Base-by-base conservation (phyloP, 2,329 filamentous ascomycete species). In the Curvularia eragrostidis region DNA sequence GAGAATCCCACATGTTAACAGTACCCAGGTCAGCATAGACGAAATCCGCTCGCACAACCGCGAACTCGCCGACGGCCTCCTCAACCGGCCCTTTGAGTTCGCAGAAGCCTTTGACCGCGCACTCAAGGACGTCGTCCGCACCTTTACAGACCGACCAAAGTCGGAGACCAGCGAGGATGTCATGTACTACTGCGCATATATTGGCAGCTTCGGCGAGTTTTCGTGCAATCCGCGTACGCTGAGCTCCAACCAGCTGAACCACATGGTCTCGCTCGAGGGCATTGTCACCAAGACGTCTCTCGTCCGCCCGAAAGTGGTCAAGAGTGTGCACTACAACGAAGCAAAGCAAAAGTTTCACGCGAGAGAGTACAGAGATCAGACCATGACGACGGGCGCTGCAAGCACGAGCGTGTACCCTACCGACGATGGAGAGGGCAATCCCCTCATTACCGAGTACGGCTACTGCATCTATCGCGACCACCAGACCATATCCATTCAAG, bases 261-360 rank as follows among this genome's bases (percentile, higher is more conserved):
- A 91, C 72, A 97, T 99, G 93, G 91, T 99, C 13, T 97, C 93
- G 3, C 84, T 99, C 50, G 95, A 99, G 79, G 95, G 95, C 46
- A 99, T 99, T 70, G 95, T 99, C 41, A 99, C 95, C 34, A 91
- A 95, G 77, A 96, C 92, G 79, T 97, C 93, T 23, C 84, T 99
- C 19, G 96, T 99, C 62, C 87, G 96, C 55, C 95, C 95, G 10
- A 99, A 99, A 79, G 88, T 99, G n/a, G 89, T 98, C 61, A 96
- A 96, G 81, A 98, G 95, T 78, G 93, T 99, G 52, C 95, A 99
- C 77, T 98, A 93, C 80, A 96, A 92, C 70, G 93, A 97, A 79
- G 87, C 81, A 64, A 93, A 91, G 76, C 86, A 91, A 63, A 90
- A 89, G 39, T 99, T 98, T 67, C 88, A 94, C 70, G 93, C 91